phyloP scores from a whole-genome alignment of 177 flowering plant species.

The Vitis hybrid region DNA sequence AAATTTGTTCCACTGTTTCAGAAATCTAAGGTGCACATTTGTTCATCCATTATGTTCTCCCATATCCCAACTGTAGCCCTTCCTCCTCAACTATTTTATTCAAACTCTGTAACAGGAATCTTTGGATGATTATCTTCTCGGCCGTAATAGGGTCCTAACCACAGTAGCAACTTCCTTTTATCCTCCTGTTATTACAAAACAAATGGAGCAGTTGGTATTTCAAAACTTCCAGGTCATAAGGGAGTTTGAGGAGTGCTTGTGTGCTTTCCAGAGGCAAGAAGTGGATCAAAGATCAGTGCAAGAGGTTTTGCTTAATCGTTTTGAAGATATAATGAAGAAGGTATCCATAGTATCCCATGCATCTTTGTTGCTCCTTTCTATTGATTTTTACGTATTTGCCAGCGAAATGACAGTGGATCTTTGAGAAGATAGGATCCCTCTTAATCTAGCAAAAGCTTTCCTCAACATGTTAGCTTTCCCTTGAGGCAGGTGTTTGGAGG shows the following conservation, averaged over 20 bases:
- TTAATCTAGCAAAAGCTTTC: neutral
- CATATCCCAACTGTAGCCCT: neutral
- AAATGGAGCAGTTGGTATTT: conserved; percentile 49
- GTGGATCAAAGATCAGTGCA: conserved; percentile 33
- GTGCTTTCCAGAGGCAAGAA: conserved; percentile 26
- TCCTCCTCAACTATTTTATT: neutral
- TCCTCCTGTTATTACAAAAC: conserved; percentile 46
- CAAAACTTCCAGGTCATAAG: conserved; percentile 53
- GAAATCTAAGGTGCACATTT: conserved; percentile 63
- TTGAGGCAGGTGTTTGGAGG: neutral
- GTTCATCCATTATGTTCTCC: neutral
- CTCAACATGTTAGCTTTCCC: too few species aligned
- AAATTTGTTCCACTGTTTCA: conserved; percentile 41
- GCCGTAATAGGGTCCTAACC: conserved; percentile 24
- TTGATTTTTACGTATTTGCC: neutral
- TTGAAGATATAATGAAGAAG: conserved; percentile 49
- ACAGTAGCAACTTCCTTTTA: conserved; percentile 20
- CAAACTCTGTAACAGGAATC: conserved; percentile 43
- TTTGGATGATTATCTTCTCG: conserved; percentile 60
- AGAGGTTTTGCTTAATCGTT: conserved; percentile 43
- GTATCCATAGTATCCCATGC: conserved; percentile 25
- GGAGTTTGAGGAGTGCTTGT: conserved; percentile 45
- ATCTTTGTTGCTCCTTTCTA: neutral
- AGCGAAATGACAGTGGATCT: neutral
- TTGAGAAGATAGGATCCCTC: neutral